phyloP scores from a whole-genome alignment of 805 yeast species.

The Saccharomycopsis sp. region DNA sequence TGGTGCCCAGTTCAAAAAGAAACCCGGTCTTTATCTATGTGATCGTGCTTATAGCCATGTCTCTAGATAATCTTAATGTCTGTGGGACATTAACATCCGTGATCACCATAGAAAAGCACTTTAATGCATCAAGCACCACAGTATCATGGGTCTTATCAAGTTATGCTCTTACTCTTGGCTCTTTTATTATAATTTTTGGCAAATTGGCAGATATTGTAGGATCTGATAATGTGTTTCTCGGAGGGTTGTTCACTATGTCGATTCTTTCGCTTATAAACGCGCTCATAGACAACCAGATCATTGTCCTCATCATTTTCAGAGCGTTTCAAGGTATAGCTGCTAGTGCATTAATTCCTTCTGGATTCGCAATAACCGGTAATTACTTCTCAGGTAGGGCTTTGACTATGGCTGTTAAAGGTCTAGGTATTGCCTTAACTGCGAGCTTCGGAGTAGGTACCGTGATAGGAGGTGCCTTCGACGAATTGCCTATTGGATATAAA shows the following conservation, averaged over 20 bases:
- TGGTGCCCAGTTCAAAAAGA: not conserved
- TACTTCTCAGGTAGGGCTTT: conserved; percentile 28
- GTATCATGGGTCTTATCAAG: conserved; percentile 37
- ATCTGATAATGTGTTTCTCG: conserved; percentile 23
- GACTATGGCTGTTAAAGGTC: conserved; percentile 26
- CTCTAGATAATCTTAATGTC: conserved; percentile 12
- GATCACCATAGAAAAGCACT: conserved; percentile 4
- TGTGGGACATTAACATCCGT: conserved; percentile 9
- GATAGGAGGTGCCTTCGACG: conserved; percentile 18
- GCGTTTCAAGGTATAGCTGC: conserved; percentile 42
- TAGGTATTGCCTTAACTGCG: conserved; percentile 27
- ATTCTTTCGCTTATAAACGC: conserved; percentile 32
- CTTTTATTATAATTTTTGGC: conserved; percentile 39
- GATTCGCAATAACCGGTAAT: conserved; percentile 30
- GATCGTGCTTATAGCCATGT: conserved; percentile 2
- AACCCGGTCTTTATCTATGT: not conserved
- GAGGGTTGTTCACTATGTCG: conserved; percentile 25
- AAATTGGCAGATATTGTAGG: conserved; percentile 39
- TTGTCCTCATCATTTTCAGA: conserved; percentile 35
- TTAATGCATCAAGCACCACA: conserved; percentile 4
- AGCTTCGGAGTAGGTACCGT: conserved; percentile 21
- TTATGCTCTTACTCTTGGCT: conserved; percentile 38
- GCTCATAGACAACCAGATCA: conserved; percentile 29
- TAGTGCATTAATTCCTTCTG: conserved; percentile 35
- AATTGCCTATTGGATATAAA: conserved; percentile 8